phyloP scores from a whole-genome alignment of 176 grass and related monocot species.

The Thinopyrum elongatum region DNA sequence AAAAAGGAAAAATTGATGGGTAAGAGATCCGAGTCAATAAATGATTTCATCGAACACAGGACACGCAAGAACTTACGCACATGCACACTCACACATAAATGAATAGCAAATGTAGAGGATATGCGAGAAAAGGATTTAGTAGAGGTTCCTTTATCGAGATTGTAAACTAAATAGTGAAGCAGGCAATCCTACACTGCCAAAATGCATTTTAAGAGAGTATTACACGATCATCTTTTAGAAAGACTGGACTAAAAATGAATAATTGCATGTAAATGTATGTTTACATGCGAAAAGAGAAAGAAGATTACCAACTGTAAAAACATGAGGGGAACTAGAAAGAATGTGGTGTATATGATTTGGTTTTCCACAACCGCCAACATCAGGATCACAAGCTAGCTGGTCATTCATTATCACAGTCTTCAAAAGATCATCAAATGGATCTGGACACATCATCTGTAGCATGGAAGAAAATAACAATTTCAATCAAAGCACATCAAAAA shows the following conservation, averaged over 20 bases:
- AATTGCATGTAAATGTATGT: background rate
- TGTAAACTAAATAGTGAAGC: background rate
- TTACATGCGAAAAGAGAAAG: conserved; percentile 20
- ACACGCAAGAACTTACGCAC: background rate
- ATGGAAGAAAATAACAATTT: conserved; percentile 7
- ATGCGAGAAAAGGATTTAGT: background rate
- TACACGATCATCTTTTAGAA: background rate
- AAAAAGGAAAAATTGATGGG: conserved; percentile 27
- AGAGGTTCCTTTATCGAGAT: conserved; percentile 15
- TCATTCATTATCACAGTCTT: conserved; percentile 92
- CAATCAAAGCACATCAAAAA: background rate
- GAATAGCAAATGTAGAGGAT: conserved; percentile 23
- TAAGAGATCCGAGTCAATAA: conserved; percentile 12
- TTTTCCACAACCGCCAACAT: conserved; percentile 81
- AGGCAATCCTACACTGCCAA: conserved; percentile 6
- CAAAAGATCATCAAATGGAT: conserved; percentile 85
- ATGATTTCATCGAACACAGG: background rate
- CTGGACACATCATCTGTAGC: conserved; percentile 71
- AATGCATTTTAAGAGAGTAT: background rate
- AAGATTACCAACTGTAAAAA: conserved; percentile 89
- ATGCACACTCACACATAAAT: background rate
- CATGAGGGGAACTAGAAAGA: conserved; percentile 77
- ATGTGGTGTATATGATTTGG: conserved; percentile 86
- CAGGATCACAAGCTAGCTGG: conserved; percentile 81
- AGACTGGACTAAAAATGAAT: background rate